phyloP scores from a whole-genome alignment of 2,329 filamentous ascomycete species.

The Diaporthe vexans region DNA sequence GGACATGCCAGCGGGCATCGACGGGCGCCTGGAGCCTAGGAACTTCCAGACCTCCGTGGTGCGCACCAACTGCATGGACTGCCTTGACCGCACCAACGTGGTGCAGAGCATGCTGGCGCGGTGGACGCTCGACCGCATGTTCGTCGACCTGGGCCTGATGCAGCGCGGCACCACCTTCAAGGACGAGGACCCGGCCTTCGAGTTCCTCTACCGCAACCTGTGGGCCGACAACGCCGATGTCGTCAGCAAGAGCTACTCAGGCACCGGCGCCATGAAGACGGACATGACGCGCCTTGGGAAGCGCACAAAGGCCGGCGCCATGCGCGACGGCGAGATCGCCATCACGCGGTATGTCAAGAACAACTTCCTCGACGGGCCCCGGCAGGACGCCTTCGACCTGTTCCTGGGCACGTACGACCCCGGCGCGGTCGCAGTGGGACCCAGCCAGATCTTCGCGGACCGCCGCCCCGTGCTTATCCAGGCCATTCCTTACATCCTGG shows the following conservation, averaged over 20 bases:
- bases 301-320: slow-evolving; percentile 85
- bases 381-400: slow-evolving; percentile 95
- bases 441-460: slow-evolving; percentile 84
- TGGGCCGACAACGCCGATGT: slow-evolving; percentile 99
- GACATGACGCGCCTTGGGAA: slow-evolving; percentile 96
- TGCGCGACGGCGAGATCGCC: slow-evolving; percentile 91
- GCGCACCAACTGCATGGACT: slow-evolving; percentile 99
- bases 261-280: slow-evolving; percentile 97
- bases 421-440: slow-evolving; percentile 77
- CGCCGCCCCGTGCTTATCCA: slow-evolving; percentile 89
- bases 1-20: slow-evolving; percentile 80
- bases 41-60: slow-evolving; percentile 90
- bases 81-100: slow-evolving; percentile 96
- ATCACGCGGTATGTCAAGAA: slow-evolving; percentile 91
- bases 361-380: slow-evolving; percentile 93
- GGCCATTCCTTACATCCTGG: slow-evolving; percentile 91
- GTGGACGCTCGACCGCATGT: slow-evolving; percentile 88
- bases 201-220: slow-evolving; percentile 93
- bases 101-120: slow-evolving; percentile 97
- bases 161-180: slow-evolving; percentile 81
- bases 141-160: slow-evolving; percentile 86
- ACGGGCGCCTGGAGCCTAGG: slow-evolving; percentile 83
- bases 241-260: slow-evolving; percentile 92
- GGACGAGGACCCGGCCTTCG: slow-evolving; percentile 83
- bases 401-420: slow-evolving; percentile 92